Conservation (phyloP, 2,329 filamentous ascomycete genomes). For the Fonsecaea monophora region DNA sequence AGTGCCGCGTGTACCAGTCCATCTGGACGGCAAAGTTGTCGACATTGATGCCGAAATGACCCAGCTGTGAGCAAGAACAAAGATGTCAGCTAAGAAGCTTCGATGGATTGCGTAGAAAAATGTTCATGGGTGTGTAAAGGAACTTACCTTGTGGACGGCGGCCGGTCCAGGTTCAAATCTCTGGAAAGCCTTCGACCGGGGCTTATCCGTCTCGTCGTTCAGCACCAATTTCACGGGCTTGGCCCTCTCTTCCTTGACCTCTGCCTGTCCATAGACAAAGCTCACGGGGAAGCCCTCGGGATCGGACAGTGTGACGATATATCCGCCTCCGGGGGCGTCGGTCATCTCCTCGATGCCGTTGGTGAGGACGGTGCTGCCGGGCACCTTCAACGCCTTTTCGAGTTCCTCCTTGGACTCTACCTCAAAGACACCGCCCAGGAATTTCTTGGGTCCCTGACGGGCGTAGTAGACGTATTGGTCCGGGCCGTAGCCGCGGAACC, state of each 20-base stretch:
- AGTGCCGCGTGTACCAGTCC: constrained; percentile 55
- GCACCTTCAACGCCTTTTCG: constrained; percentile 44
- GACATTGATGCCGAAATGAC: constrained; percentile 56
- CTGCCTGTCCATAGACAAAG: constrained; percentile 40
- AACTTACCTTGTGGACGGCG: constrained; percentile 53
- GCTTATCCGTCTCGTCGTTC: constrained; percentile 50
- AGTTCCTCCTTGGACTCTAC: constrained; percentile 54
- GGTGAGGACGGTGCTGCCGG: constrained; percentile 31
- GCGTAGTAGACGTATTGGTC: constrained; percentile 56
- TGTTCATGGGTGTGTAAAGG: background rate
- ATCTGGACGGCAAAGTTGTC: constrained; percentile 47
- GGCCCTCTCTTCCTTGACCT: constrained; percentile 30
- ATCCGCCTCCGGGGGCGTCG: constrained; percentile 40
- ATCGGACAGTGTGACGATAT: constrained; percentile 39
- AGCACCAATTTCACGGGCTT: constrained; percentile 44
- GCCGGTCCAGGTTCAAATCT: constrained; percentile 56
- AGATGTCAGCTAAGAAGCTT: background rate
- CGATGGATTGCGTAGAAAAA: background rate
- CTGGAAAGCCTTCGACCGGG: constrained; percentile 49
- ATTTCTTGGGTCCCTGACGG: constrained; percentile 49
- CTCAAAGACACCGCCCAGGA: constrained; percentile 53
- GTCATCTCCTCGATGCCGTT: constrained; percentile 39
- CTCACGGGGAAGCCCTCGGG: constrained; percentile 42
- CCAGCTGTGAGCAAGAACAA: constrained; percentile 42
- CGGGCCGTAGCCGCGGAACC: constrained; percentile 53